These are phyloP conservation scores for Coemansia sp. DNA, from an alignment of 192 early-diverging fungal species.

Conservation along the genomic window DNA sequence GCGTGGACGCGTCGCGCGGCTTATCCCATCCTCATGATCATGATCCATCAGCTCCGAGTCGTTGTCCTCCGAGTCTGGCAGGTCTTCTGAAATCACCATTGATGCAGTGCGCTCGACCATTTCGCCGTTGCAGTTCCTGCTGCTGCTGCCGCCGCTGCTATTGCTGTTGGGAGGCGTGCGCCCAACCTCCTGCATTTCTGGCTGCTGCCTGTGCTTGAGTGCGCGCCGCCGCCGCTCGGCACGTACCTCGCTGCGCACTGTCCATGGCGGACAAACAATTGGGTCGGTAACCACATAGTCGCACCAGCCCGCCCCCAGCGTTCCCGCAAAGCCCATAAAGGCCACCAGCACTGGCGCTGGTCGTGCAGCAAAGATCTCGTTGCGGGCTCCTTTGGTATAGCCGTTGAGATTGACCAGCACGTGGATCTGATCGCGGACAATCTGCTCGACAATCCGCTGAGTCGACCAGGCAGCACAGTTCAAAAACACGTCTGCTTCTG, in stretches of 20 bases:
- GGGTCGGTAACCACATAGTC: conserved; percentile 80
- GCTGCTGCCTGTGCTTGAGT: conserved; percentile 1
- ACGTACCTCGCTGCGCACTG: conserved; percentile 60
- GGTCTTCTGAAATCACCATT: conserved; percentile 6
- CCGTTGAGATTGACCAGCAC: conserved; percentile 92
- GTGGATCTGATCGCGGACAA: conserved; percentile 78
- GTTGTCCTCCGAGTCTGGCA: neutral
- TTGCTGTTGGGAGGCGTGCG: neutral
- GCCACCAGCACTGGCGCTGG: conserved; percentile 85
- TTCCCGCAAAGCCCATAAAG: conserved; percentile 94
- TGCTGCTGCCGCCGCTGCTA: too few species aligned
- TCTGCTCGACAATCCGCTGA: conserved; percentile 72
- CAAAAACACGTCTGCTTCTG: conserved; percentile 74
- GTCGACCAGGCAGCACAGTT: conserved; percentile 72
- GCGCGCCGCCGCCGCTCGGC: conserved; percentile 39
- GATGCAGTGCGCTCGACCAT: conserved; percentile 21
- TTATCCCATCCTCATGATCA: conserved; percentile 1
- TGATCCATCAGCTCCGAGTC: neutral
- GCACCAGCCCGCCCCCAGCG: conserved; percentile 82
- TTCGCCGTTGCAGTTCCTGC: conserved; percentile 5
- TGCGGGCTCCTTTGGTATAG: conserved; percentile 93
- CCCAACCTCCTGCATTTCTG: conserved; percentile 33
- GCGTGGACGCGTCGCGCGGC: conserved; percentile 8
- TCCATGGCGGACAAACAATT: conserved; percentile 69
- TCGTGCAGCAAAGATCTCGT: conserved; percentile 91